Percentiles rank a stretch among this genome's conserved stretches.
Conservation (phyloP, 1,139 yeast species). For the Maudiozyma humilis region DNA sequence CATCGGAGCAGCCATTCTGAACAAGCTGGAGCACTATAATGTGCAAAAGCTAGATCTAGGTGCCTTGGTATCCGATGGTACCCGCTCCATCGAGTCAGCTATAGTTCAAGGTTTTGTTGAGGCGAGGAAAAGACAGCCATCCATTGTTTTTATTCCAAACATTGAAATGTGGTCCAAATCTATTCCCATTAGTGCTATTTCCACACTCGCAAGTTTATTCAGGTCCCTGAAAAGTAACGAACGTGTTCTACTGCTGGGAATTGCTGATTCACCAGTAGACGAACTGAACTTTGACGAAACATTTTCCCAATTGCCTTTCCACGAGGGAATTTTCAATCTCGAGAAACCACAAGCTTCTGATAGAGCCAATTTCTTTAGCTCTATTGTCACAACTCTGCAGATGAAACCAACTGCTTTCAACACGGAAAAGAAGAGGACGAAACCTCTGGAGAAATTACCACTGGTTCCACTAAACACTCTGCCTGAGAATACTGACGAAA, state of each 20-base stretch:
- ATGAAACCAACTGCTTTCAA: conserved; percentile 56
- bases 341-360: conserved; percentile 38
- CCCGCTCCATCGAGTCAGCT: conserved; percentile 76
- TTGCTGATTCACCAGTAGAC: conserved; percentile 44
- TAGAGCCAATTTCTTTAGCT: conserved; percentile 48
- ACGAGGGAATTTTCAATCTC: conserved; percentile 40
- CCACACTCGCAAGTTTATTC: conserved; percentile 64
- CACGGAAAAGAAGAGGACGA: conserved; percentile 34
- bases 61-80: conserved; percentile 67
- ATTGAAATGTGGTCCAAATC: conserved; percentile 70
- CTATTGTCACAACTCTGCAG: conserved; percentile 46
- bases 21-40: conserved; percentile 82
- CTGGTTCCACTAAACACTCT: conserved; percentile 31
- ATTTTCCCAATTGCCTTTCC: conserved; percentile 23
- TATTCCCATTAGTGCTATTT: conserved; percentile 58
- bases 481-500: conserved; percentile 16
- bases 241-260: conserved; percentile 66
- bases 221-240: conserved; percentile 66
- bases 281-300: conserved; percentile 8
- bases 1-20: conserved; percentile 72
- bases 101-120: conserved; percentile 81
- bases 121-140: conserved; percentile 84
- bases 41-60: conserved; percentile 82
- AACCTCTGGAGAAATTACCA: conserved; percentile 37
- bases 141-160: conserved; percentile 77